Conservation (phyloP, 1,139 yeast species). For the Wickerhamiella pararugosa region DNA sequence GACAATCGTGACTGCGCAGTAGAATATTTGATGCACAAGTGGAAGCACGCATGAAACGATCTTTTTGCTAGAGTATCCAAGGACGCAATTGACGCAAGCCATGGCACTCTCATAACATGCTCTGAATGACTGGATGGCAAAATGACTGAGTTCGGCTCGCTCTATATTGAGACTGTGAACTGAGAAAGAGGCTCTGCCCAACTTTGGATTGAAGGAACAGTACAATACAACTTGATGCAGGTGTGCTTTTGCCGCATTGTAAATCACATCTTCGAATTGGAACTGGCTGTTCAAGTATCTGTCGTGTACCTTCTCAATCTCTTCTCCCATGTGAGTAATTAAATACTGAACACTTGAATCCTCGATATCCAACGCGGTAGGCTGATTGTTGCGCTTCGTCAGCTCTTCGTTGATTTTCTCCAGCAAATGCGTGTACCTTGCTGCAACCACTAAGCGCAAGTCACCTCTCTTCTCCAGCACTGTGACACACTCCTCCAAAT, state of each 20-base stretch:
- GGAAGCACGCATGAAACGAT: slow-evolving; percentile 46
- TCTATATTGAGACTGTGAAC: slow-evolving; percentile 23
- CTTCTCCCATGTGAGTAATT: slow-evolving; percentile 12
- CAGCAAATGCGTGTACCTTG: slow-evolving; percentile 45
- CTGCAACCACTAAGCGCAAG: slow-evolving; percentile 24
- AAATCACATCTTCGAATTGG: slow-evolving; percentile 15
- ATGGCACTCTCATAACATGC: slow-evolving; percentile 11
- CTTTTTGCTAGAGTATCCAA: slow-evolving; percentile 5
- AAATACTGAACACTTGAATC: slow-evolving; percentile 11
- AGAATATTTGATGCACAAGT: slow-evolving; percentile 44
- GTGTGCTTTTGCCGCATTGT: slow-evolving; percentile 57
- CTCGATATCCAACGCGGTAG: slow-evolving; percentile 19
- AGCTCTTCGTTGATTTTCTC: slow-evolving; percentile 36
- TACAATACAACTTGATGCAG: slow-evolving; percentile 47
- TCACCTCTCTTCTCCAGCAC: slow-evolving; percentile 8
- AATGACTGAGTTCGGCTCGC: slow-evolving; percentile 11
- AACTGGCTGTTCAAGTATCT: too few relatives aligned
- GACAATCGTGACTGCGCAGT: slow-evolving; percentile 13
- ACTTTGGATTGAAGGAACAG: slow-evolving; percentile 15
- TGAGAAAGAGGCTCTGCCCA: slow-evolving; percentile 26
- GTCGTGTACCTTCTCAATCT: slow-evolving; percentile 8
- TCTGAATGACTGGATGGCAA: slow-evolving; percentile 13
- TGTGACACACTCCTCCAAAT: slow-evolving; percentile 47
- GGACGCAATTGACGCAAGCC: slow-evolving; percentile 9
- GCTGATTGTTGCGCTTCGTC: slow-evolving; percentile 16